Conservation (phyloP, 257 asterid species). For the Catharanthus roseus region DNA sequence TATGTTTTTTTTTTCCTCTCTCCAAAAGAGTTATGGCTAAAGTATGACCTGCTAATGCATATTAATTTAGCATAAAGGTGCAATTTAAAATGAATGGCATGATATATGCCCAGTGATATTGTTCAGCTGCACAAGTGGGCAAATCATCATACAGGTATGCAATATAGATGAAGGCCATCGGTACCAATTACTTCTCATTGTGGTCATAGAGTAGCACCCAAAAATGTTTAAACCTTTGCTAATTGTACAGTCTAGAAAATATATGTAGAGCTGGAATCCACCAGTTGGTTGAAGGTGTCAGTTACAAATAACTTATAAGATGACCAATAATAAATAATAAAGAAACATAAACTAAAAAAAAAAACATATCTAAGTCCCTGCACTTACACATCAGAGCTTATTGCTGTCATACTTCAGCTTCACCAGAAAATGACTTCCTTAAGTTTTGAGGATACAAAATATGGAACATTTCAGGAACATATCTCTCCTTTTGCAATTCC, state of each 20-base stretch:
- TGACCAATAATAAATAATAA: not conserved
- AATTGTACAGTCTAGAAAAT: not conserved
- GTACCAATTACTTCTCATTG: not conserved
- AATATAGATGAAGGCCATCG: not conserved
- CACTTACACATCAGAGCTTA: not conserved
- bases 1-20: no score
- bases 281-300: not conserved
- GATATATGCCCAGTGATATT: not conserved
- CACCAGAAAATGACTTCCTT: constrained; percentile 12
- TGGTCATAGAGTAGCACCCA: not conserved
- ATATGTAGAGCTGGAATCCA: not conserved
- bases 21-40: no score
- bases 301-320: no score
- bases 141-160: not conserved
- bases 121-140: not conserved
- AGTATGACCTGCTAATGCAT: no score
- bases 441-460: constrained; percentile 4
- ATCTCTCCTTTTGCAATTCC: constrained; percentile 64
- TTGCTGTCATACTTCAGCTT: constrained; percentile 6
- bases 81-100: not conserved
- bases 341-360: no score
- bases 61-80: no score
- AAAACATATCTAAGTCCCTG: not conserved
- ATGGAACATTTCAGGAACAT: constrained; percentile 22
- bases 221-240: not conserved